Percentiles rank a stretch among this genome's conserved stretches.
These are phyloP conservation scores for Cladophialophora bantiana DNA, from an alignment of 2,329 filamentous ascomycete genomes.

Conservation along the genomic window DNA sequence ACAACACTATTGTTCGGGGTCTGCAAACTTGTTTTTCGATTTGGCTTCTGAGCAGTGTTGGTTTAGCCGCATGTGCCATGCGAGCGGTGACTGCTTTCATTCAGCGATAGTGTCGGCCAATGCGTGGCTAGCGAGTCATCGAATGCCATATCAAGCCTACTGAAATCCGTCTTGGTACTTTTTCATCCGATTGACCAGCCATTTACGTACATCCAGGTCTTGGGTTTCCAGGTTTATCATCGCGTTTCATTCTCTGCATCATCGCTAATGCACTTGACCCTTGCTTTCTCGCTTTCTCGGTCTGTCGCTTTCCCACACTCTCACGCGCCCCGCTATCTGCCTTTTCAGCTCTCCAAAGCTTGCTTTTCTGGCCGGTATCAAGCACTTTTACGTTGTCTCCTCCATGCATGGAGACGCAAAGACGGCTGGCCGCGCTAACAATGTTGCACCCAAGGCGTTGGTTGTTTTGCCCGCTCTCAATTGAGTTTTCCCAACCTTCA, in stretches of 20 bases:
- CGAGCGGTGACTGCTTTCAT: slow-evolving; percentile 9
- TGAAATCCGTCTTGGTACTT: slow-evolving; percentile 6
- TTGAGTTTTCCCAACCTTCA: slow-evolving; percentile 18
- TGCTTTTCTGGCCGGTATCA: slow-evolving; percentile 13
- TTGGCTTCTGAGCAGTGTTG: slow-evolving; percentile 14
- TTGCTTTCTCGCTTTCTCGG: slow-evolving; percentile 13
- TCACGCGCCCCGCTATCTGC: not conserved
- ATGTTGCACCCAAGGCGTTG: slow-evolving; percentile 8
- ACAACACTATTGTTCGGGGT: slow-evolving; percentile 9
- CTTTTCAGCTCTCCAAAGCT: slow-evolving; percentile 28
- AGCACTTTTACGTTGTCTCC: slow-evolving; percentile 10
- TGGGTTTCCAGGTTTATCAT: slow-evolving; percentile 31
- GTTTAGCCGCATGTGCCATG: slow-evolving; percentile 17
- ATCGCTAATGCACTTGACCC: slow-evolving; percentile 30
- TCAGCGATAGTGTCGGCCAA: not conserved
- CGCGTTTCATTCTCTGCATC: slow-evolving; percentile 29
- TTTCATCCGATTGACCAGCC: slow-evolving; percentile 33
- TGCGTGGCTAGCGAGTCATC: slow-evolving; percentile 12
- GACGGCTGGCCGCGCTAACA: slow-evolving; percentile 15
- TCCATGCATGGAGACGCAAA: slow-evolving; percentile 19
- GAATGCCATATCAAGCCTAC: slow-evolving; percentile 17
- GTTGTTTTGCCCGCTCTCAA: slow-evolving; percentile 12
- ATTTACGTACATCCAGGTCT: slow-evolving; percentile 35
- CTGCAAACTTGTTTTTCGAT: slow-evolving; percentile 25
- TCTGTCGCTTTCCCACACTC: not conserved